phyloP scores from a whole-genome alignment of 2,329 filamentous ascomycete species.

The Talaromyces sp. region DNA sequence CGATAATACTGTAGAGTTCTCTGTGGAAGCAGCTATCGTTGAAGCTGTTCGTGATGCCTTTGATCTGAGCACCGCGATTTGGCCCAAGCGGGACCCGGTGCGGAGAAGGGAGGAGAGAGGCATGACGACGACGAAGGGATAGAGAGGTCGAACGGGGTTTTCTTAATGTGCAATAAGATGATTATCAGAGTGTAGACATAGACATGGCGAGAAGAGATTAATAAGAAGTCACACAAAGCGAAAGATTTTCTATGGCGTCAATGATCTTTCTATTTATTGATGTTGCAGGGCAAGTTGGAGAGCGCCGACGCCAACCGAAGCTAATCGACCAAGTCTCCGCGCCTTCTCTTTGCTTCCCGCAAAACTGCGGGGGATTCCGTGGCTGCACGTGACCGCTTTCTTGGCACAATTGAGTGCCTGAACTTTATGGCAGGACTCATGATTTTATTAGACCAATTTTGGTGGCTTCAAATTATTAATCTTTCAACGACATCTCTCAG shows the following conservation, averaged over 20 bases:
- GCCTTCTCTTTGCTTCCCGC: background rate
- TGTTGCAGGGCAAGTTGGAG: background rate
- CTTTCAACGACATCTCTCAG: background rate
- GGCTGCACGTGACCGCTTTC: background rate
- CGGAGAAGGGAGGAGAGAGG: constrained; percentile 42
- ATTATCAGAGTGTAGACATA: constrained; percentile 4
- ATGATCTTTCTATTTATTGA: background rate
- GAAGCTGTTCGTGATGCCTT: constrained; percentile 9
- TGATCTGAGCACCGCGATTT: constrained; percentile 21
- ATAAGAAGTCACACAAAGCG: background rate
- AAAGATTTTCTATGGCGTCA: background rate
- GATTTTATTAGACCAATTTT: background rate
- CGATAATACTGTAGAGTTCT: constrained; percentile 45
- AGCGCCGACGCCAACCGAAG: constrained; percentile 20
- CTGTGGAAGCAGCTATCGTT: constrained; percentile 1
- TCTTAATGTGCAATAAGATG: too few relatives aligned
- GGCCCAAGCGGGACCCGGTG: constrained; percentile 38
- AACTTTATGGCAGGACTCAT: background rate
- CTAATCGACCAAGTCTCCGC: constrained; percentile 1
- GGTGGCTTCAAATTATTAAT: background rate
- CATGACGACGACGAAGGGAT: constrained; percentile 28
- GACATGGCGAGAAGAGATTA: background rate
- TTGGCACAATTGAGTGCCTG: background rate
- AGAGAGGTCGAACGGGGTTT: too few relatives aligned
- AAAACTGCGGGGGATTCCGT: background rate